Percentiles rank a stretch among this genome's conserved stretches.
These are phyloP conservation scores for Trichophyton simii DNA, from an alignment of 2,329 filamentous ascomycete genomes.

Conservation along the genomic window DNA sequence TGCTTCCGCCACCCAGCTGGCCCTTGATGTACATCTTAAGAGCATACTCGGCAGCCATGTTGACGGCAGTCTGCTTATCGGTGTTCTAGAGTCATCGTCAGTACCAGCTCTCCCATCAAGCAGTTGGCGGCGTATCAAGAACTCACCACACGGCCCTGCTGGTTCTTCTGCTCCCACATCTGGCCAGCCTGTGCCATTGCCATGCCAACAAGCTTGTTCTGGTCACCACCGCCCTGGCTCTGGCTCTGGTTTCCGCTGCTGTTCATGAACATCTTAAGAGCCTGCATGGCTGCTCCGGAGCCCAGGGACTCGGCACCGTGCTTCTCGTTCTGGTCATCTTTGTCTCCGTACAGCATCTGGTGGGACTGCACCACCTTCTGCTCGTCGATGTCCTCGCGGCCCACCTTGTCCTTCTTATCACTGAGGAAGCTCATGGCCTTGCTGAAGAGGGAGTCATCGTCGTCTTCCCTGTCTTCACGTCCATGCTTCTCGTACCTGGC, in stretches of 20 bases:
- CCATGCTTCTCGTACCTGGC: conserved; percentile 32
- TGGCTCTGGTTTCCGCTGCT: conserved; percentile 27
- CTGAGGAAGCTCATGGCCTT: conserved; percentile 43
- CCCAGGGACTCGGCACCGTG: conserved; percentile 36
- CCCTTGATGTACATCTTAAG: conserved; percentile 85
- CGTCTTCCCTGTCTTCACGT: conserved; percentile 35
- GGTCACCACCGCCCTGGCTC: conserved; percentile 36
- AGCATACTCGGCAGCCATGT: conserved; percentile 71
- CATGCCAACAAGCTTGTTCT: conserved; percentile 71
- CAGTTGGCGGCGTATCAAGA: not conserved
- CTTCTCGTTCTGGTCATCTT: conserved; percentile 36
- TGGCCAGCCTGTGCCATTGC: conserved; percentile 82
- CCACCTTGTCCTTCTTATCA: conserved; percentile 38
- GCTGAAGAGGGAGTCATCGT: conserved; percentile 38
- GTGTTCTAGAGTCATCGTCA: conserved; percentile 31
- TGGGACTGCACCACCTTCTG: conserved; percentile 60
- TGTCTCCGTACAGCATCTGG: conserved; percentile 57
- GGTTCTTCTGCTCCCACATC: conserved; percentile 52
- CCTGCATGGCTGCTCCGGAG: conserved; percentile 43
- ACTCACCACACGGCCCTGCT: conserved; percentile 41
- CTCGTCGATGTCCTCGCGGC: conserved; percentile 47
- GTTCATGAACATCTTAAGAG: conserved; percentile 60
- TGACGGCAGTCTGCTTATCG: conserved; percentile 69
- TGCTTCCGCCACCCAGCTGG: conserved; percentile 44
- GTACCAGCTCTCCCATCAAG: not conserved